Base-by-base conservation (phyloP, 768 basidiomycete species). In the Pleurotus tuoliensis region DNA sequence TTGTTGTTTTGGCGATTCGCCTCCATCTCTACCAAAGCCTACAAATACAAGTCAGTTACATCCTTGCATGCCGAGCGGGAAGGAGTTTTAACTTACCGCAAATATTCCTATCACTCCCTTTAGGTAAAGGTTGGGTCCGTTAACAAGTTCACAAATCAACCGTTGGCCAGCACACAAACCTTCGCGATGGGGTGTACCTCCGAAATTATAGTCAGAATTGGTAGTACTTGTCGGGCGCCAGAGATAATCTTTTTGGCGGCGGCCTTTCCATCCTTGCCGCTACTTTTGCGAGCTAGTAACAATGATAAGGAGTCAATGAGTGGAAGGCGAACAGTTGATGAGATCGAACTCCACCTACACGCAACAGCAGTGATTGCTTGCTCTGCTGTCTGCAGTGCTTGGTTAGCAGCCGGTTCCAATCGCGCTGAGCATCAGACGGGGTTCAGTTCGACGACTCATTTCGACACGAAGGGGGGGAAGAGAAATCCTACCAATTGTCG, bases 341-440 rank as follows among this genome's bases (percentile, higher is more conserved):
- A 11, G n/a, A 5, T 9, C 16, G 16, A 24, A 24, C 4, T 37
- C 18, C 5, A 41, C 51, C 8, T 30, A 53, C 51, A 24, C 7
- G 51, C 51, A 15, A 53, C 51, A 40, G 51, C 51, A 37, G 34
- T 51, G 37, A 53, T 53, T 20, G 51, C 51, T 53, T 53, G 38
- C 18, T 53, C 51, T 24, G 51, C 51, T 4, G n/a, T 41, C 24
- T 41, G n/a, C 12, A 53, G 15, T 5, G 51, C 51, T 13, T 53
- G 38, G 24, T n/a, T 53, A 12, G 51, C 51, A 15, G 20, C 39
- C 3, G 44, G 52, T 18, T 56, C 47, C 18, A 46, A 25, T 8
- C 55, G 55, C 13, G 44, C 55, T 57, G 25, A 3, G 30, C 9
- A 9, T 9, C 11, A 34, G 30, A 34, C 30, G 4, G 11, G 30